Evolutionary conservation across 352 stramenopile species (phyloP), one percentile per base, ranked within the genome.

Genomic region (Phytophthora pini): DNA sequence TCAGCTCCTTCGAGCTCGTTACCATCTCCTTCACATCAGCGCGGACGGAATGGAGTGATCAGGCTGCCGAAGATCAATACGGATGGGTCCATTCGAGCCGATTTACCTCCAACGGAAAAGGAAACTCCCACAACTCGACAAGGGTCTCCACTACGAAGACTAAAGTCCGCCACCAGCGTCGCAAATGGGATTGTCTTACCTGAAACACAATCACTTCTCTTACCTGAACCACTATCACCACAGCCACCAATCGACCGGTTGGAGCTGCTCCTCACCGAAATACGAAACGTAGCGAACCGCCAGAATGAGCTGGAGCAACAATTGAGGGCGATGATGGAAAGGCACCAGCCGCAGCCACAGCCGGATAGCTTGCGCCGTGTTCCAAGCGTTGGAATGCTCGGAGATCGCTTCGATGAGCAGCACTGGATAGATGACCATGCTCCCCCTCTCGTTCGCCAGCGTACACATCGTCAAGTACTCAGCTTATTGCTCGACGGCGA

Each of bases 391-490:
- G 60, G 39, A 20, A 34, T 50, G 6, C 51, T 51, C 13, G 43
- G 22, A n/a, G 53, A 59, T 40, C 73, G 73, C 1, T 82, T 84
- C 44, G 61, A 72, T 22, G 70, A 80, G 34, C 76, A 79, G 55
- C 50, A 73, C 45, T 76, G 61, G 49, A 65, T 66, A 13, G 38
- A 68, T 41, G 9, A 26, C 13, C 56, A 59, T 3, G 5, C 63
- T 4, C 56, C 70, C 17, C 68, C 74, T 20, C 47, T 79, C 5
- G 51, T 34, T n/a, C 76, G 71, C 1, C 47, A 75, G 1, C 59
- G 56, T 20, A 76, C 59, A n/a, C 38, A 10, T 48, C 60, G 66
- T 8, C 66, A 51, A 13, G 2, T 59, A 24, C 24, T 39, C 5
- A 36, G 2, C 13, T 17, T 27, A 36, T 36, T 26, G 24, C 45